phyloP scores from a whole-genome alignment of 177 flowering plant genomes.

The Telopea speciosissima region DNA sequence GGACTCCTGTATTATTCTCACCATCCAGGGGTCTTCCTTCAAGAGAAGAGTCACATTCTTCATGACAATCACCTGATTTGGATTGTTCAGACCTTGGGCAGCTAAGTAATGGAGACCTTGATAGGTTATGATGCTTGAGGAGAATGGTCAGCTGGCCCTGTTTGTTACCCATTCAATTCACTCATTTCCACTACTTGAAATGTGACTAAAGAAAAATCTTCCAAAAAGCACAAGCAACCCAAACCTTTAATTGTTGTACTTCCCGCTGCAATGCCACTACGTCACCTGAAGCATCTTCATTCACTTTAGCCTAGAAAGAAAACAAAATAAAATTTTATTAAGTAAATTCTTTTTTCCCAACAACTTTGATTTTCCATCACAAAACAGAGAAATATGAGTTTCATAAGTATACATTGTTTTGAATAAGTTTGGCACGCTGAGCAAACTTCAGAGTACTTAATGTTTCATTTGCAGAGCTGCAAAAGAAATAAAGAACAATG shows the following conservation, averaged over 20 bases:
- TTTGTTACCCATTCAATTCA: slow-evolving; percentile 8
- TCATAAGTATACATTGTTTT: slow-evolving; percentile 61
- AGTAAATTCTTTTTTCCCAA: background rate
- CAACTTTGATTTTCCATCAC: background rate
- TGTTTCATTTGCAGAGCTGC: slow-evolving; percentile 83
- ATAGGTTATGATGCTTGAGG: slow-evolving; percentile 38
- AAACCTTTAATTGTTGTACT: slow-evolving; percentile 70
- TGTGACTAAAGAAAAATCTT: background rate
- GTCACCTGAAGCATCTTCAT: slow-evolving; percentile 92
- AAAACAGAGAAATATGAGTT: background rate
- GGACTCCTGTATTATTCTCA: slow-evolving; percentile 8
- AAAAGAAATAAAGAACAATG: slow-evolving; percentile 12
- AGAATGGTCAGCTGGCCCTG: slow-evolving; percentile 69
- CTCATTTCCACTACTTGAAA: slow-evolving; percentile 10
- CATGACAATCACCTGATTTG: slow-evolving; percentile 17
- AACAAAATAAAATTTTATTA: background rate
- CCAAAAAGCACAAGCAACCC: background rate
- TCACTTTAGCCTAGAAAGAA: slow-evolving; percentile 66
- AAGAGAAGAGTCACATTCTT: slow-evolving; percentile 16
- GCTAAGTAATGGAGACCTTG: slow-evolving; percentile 23
- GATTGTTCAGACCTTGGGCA: slow-evolving; percentile 24
- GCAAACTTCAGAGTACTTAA: slow-evolving; percentile 90
- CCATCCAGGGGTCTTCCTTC: slow-evolving; percentile 16
- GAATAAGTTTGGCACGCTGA: slow-evolving; percentile 91
- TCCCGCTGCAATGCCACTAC: slow-evolving; percentile 62